Conservation (phyloP, 352 stramenopile species). For the Pythium rishiriense region DNA sequence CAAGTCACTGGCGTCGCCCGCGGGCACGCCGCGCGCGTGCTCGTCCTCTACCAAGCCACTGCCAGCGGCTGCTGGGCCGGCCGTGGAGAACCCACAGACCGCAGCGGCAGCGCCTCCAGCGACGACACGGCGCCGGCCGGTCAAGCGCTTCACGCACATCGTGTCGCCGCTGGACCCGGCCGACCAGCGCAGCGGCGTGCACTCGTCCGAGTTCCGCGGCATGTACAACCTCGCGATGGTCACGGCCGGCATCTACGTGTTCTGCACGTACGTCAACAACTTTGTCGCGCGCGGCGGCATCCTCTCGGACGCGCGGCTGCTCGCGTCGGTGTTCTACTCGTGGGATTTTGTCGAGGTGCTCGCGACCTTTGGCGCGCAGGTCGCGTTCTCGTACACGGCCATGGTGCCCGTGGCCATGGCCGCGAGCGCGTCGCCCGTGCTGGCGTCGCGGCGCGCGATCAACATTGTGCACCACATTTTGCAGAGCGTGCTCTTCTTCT, state of each 20-base stretch:
- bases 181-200: slow-evolving; percentile 62
- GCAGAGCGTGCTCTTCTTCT: slow-evolving; percentile 73
- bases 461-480: slow-evolving; percentile 74
- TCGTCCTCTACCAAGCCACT: neutral
- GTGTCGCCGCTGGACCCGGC: slow-evolving; percentile 71
- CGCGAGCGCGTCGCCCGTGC: slow-evolving; percentile 28
- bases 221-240: slow-evolving; percentile 82
- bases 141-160: slow-evolving; percentile 62
- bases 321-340: slow-evolving; percentile 74
- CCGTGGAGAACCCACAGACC: neutral
- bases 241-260: slow-evolving; percentile 57
- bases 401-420: slow-evolving; percentile 75
- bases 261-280: slow-evolving; percentile 61
- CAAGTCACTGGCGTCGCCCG: slow-evolving; percentile 7
- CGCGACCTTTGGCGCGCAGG: slow-evolving; percentile 62
- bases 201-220: slow-evolving; percentile 75
- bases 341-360: slow-evolving; percentile 71
- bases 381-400: slow-evolving; percentile 70
- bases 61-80: neutral
- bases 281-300: slow-evolving; percentile 52
- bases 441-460: slow-evolving; percentile 45
- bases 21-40: neutral
- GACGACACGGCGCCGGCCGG: slow-evolving; percentile 14
- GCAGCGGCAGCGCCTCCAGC: neutral
- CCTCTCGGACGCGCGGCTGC: slow-evolving; percentile 50